phyloP scores from a whole-genome alignment of 176 grass and related monocot species.

The Oryza brachyantha region DNA sequence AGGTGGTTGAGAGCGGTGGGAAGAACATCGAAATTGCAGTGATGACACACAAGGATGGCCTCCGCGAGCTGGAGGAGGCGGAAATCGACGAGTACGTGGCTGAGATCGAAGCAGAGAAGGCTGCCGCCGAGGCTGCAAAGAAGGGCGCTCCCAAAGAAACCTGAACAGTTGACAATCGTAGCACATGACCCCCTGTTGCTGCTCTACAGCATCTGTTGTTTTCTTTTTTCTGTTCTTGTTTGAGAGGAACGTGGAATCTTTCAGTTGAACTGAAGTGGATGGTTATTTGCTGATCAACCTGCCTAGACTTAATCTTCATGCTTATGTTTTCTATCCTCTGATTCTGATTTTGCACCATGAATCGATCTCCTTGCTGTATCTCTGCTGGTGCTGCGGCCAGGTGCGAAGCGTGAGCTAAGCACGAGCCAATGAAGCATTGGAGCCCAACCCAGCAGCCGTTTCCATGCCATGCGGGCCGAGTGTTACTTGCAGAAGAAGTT shows the following conservation, averaged over 20 bases:
- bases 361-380: neutral
- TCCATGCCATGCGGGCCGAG: too few species aligned
- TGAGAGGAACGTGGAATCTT: constrained; percentile 5
- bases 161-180: neutral
- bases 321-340: too few species aligned
- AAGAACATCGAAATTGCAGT: constrained; percentile 95
- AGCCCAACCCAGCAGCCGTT: too few species aligned
- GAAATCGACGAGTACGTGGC: constrained; percentile 89
- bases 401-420: too few species aligned
- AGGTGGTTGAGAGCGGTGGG: constrained; percentile 85
- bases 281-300: neutral
- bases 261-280: neutral
- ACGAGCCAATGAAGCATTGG: too few species aligned
- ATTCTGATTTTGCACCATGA: too few species aligned
- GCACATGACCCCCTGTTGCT: neutral
- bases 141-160: constrained; percentile 52
- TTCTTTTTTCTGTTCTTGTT: neutral
- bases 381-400: too few species aligned
- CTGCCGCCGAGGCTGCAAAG: constrained; percentile 85
- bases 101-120: constrained; percentile 93
- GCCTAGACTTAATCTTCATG: neutral
- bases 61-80: constrained; percentile 62
- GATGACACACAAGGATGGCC: constrained; percentile 61
- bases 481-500: too few species aligned
- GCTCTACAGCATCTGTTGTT: neutral